Evolutionary conservation across 2,329 filamentous ascomycete species (phyloP), one percentile per base, ranked within the genome.

Genomic region (Penicillium sp.): DNA sequence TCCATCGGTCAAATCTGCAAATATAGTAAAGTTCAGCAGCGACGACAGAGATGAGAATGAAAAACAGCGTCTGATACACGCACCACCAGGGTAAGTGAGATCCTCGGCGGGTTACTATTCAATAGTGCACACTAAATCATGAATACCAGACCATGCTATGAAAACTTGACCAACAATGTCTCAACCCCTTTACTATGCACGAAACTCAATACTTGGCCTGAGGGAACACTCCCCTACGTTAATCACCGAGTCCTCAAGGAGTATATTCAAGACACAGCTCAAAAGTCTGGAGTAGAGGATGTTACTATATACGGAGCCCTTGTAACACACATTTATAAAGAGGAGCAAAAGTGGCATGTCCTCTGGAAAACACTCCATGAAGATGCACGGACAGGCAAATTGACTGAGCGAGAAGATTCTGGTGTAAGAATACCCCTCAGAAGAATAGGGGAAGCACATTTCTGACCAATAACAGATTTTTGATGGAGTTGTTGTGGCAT

Each of bases 221-320:
- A 79, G 5, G 83, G 81, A 1, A 88, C 85, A 0, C 79, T 80
- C 2, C 82, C 85, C 14, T 83, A 83, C 55, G 82, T 87, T 4
- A 79, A 74, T 2, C 87, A 89, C 54, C 64, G 71, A 14, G 76
- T 81, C 0, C 71, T 89, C 8, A 80, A 81, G 29, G 72, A 80
- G 2, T 90, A 90, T 61, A 81, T 90, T 4, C 81, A 86, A 55
- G 77, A 80, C n/a, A 81, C 86, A 1, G 81, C 86, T 0, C 58
- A 60, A 0, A 70, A 76, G 1, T 77, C 80, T 1, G 80, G 79
- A 0, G 80, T 87, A 0, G 68, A 83, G 2, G 67, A 74, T 0
- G 64, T 77, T 8, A 84, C 83, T 0, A 64, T 72, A 0, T 87
- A 83, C 61, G 74, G 85, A 40, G 88, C 86, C 0, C 75, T 82